Percentiles rank a stretch among this genome's conserved stretches.
phyloP scores from a whole-genome alignment of 495 filamentous ascomycete species.

The Podospora conica region DNA sequence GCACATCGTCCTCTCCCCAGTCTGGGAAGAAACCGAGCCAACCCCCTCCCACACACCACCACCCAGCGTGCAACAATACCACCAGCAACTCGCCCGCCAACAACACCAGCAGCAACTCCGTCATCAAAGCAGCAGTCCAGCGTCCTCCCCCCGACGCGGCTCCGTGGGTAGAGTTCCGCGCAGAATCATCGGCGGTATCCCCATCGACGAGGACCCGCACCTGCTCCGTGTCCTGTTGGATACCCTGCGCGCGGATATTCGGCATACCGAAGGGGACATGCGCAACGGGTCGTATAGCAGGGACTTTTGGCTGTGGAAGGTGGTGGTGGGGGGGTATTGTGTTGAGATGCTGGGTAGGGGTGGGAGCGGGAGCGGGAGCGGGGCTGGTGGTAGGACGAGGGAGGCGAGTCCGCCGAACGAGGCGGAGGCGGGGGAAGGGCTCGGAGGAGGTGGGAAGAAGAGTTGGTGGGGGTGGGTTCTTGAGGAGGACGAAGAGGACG shows the following conservation, averaged over 20 bases:
- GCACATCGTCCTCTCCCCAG: slow-evolving; percentile 13
- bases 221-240: slow-evolving; percentile 15
- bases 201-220: slow-evolving; percentile 10
- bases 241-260: slow-evolving; percentile 11
- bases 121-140: too few species aligned
- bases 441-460: not conserved
- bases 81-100: not conserved
- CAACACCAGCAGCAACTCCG: not conserved
- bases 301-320: slow-evolving; percentile 22
- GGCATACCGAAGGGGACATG: slow-evolving; percentile 23
- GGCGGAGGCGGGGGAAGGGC: not conserved
- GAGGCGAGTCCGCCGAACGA: not conserved
- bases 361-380: not conserved
- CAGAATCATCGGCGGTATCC: not conserved
- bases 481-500: not conserved
- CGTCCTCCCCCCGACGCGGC: too few species aligned
- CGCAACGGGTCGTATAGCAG: slow-evolving; percentile 16
- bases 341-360: not conserved
- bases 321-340: slow-evolving; percentile 12
- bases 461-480: not conserved
- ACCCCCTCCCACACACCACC: not conserved
- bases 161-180: too few species aligned
- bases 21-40: not conserved
- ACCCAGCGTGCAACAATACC: too few species aligned
- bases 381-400: too few species aligned